A percentile compares a stretch with the other conserved stretches of the same genome.
These are phyloP conservation scores for Ophiostoma montium DNA, from an alignment of 2,329 filamentous ascomycete genomes.

Conservation along the genomic window DNA sequence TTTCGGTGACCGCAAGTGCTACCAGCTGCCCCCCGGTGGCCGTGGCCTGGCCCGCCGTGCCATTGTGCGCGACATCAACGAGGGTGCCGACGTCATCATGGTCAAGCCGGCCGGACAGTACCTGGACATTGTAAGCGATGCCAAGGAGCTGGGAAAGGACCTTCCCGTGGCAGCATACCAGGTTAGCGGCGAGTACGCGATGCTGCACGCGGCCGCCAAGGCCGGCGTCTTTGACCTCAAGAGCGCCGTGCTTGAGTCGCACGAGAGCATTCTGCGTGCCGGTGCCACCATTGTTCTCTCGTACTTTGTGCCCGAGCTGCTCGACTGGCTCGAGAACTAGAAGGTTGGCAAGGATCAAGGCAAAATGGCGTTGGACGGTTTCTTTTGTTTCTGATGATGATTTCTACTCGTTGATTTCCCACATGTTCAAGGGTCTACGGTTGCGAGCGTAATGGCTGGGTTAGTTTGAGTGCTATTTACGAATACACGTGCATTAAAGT, in stretches of 20 bases:
- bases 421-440: no score
- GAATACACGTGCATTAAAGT: no score
- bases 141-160: slow-evolving; percentile 84
- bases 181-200: slow-evolving; percentile 91
- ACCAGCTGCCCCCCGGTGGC: slow-evolving; percentile 87
- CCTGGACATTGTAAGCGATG: slow-evolving; percentile 93
- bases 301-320: slow-evolving; percentile 80
- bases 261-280: slow-evolving; percentile 82
- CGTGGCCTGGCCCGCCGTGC: slow-evolving; percentile 83
- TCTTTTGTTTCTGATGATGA: background rate
- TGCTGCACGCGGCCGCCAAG: slow-evolving; percentile 93
- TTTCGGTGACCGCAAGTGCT: slow-evolving; percentile 91
- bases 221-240: slow-evolving; percentile 94
- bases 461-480: no score
- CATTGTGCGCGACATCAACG: slow-evolving; percentile 76
- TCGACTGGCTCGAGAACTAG: slow-evolving; percentile 41
- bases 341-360: no score
- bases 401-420: background rate
- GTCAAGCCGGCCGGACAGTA: slow-evolving; percentile 95
- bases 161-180: slow-evolving; percentile 92
- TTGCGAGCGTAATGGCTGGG: no score
- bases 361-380: background rate
- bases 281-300: slow-evolving; percentile 86
- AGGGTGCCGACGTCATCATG: slow-evolving; percentile 98
- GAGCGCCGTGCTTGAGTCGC: slow-evolving; percentile 87